Base-by-base conservation (phyloP, 2,329 filamentous ascomycete genomes). In the Trichophyton mentagrophytes region DNA sequence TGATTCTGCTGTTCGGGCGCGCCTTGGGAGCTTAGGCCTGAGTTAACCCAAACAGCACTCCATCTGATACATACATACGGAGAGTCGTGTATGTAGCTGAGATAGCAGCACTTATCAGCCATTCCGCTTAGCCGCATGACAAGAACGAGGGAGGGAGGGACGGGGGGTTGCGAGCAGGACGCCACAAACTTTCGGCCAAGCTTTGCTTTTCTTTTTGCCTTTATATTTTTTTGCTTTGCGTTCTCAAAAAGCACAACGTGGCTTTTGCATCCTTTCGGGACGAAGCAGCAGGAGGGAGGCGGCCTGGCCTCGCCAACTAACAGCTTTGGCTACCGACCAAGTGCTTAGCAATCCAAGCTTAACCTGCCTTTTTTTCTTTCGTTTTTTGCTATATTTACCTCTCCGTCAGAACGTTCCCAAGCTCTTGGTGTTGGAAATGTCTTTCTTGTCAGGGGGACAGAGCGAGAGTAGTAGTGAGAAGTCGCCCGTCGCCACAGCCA, bases 61-160 rank as follows among this genome's bases (percentile, higher is more conserved):
- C 49, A 55, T 55, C 33, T 30, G 27, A 30, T 30, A 30, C 27
- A 30, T 13, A 38, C 22, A n/a, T n/a, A n/a, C n/a, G n/a, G n/a
- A n/a, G n/a, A n/a, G n/a, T n/a, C n/a, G n/a, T n/a, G n/a, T n/a
- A n/a, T n/a, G n/a, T n/a, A n/a, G n/a, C 33, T 11, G 33, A 38
- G 33, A 11, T 38, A n/a, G n/a, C n/a, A 38, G 33, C 27, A 30
- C 49, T 15, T 22, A 55, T 55, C 49, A 55, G 49, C 49, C 49
- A 55, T 55, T 55, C 49, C 49, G 49, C 30, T 55, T 55, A 55
- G 49, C 49, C 49, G 49, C 49, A 55, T 55, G 49, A 55, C 15
- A 38, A 49, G 46, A 49, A 44, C n/a, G n/a, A 49, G 46, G 33
- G 33, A 13, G 20, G n/a, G 13, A 25, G 33, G 49, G 49, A 47